Percentiles rank a stretch among this genome's conserved stretches.
Evolutionary conservation across 225 moss, liverwort and hornwort genomes (phyloP).

Genomic region (Sphagnum contortum): DNA sequence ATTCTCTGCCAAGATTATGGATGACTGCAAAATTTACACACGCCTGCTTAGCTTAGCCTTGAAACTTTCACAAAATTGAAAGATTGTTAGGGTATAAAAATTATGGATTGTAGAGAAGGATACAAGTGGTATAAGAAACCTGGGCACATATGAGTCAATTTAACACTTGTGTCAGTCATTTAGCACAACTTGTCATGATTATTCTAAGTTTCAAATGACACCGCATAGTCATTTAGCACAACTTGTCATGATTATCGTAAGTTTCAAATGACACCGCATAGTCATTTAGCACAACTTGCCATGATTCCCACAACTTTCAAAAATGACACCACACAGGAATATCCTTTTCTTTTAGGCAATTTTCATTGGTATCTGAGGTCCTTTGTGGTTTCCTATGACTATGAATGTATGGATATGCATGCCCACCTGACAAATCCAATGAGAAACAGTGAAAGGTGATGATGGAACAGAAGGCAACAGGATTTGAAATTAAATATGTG

Average conservation of each 20-base stretch:
- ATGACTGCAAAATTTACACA: slow-evolving; percentile 43
- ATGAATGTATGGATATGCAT: no score
- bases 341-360: neutral
- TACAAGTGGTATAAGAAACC: neutral
- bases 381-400: no score
- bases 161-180: neutral
- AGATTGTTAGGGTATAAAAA: neutral
- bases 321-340: neutral
- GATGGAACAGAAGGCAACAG: no score
- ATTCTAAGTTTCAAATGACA: neutral
- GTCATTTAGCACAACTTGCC: no score
- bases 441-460: no score
- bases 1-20: slow-evolving; percentile 58
- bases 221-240: no score
- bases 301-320: neutral
- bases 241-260: neutral
- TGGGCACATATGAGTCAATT: neutral
- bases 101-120: neutral
- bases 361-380: neutral
- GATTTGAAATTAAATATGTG: no score
- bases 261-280: no score
- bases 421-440: no score
- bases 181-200: neutral
- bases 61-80: neutral
- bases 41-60: no score